A percentile compares a stretch with the other conserved stretches of the same genome.
Conservation (phyloP, 768 basidiomycete genomes). For the Termitomyces sp. region DNA sequence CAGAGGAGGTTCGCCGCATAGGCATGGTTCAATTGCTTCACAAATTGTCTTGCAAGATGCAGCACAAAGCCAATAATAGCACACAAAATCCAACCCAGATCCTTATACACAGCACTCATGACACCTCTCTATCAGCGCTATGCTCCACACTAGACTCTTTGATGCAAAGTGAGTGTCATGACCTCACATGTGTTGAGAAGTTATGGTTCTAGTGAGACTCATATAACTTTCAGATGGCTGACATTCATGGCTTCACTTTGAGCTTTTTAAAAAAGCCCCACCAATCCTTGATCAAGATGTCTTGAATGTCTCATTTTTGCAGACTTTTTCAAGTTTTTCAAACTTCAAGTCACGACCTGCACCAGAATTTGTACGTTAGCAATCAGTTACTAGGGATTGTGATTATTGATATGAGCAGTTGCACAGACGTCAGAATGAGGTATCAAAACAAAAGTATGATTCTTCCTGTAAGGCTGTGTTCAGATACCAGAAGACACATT, state of each 20-base stretch:
- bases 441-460: slow-evolving; percentile 66
- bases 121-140: slow-evolving; percentile 65
- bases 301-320: slow-evolving; percentile 25
- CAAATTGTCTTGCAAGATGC: slow-evolving; percentile 63
- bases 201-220: neutral
- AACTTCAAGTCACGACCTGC: slow-evolving; percentile 26
- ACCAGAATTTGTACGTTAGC: slow-evolving; percentile 43
- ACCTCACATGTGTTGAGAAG: neutral
- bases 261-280: slow-evolving; percentile 52
- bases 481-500: too few relatives aligned
- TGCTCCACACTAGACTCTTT: slow-evolving; percentile 64
- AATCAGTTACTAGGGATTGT: neutral
- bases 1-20: slow-evolving; percentile 69
- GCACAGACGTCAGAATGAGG: slow-evolving; percentile 65
- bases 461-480: too few relatives aligned
- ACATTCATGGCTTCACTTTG: slow-evolving; percentile 72
- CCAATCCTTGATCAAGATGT: slow-evolving; percentile 2
- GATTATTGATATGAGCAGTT: neutral
- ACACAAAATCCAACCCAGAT: slow-evolving; percentile 53
- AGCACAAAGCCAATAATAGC: slow-evolving; percentile 45
- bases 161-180: slow-evolving; percentile 52
- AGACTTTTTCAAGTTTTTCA: slow-evolving; percentile 40
- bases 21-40: slow-evolving; percentile 75
- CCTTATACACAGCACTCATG: slow-evolving; percentile 69
- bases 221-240: slow-evolving; percentile 51